A percentile compares a stretch with the other conserved stretches of the same genome.
Evolutionary conservation across 768 basidiomycete species (phyloP).

Genomic region (Lactarius pseudohatsudake): DNA sequence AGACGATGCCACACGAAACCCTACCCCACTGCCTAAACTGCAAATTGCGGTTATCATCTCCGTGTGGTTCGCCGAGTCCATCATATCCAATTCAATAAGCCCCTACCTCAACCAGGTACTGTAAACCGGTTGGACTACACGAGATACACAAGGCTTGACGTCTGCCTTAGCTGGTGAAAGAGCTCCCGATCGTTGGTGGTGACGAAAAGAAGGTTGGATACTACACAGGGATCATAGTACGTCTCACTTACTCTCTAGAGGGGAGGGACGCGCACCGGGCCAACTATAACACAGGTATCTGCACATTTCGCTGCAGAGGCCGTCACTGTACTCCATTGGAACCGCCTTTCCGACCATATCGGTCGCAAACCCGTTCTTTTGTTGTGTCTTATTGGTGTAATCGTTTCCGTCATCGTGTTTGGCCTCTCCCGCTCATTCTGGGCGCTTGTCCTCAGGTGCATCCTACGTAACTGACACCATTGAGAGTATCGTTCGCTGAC

Average conservation of each 20-base stretch:
- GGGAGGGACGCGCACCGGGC: background rate
- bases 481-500: background rate
- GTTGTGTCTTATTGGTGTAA: background rate
- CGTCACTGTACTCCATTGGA: background rate
- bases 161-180: background rate
- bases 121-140: background rate
- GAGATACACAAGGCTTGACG: background rate
- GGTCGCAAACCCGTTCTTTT: background rate
- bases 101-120: background rate
- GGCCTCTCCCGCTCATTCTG: background rate
- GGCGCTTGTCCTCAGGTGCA: background rate
- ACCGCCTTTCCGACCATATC: background rate
- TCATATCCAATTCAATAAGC: background rate
- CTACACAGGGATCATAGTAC: background rate
- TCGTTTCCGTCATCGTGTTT: background rate
- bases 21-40: background rate
- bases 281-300: background rate
- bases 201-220: background rate
- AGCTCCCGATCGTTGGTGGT: background rate
- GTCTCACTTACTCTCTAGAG: background rate
- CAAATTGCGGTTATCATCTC: background rate
- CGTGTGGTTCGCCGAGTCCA: background rate
- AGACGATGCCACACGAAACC: background rate
- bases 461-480: background rate
- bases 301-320: background rate